A percentile compares a stretch with the other conserved stretches of the same genome.
Evolutionary conservation across 495 filamentous ascomycete species (phyloP).

Genomic region (Diplogelasinospora grovesii): DNA sequence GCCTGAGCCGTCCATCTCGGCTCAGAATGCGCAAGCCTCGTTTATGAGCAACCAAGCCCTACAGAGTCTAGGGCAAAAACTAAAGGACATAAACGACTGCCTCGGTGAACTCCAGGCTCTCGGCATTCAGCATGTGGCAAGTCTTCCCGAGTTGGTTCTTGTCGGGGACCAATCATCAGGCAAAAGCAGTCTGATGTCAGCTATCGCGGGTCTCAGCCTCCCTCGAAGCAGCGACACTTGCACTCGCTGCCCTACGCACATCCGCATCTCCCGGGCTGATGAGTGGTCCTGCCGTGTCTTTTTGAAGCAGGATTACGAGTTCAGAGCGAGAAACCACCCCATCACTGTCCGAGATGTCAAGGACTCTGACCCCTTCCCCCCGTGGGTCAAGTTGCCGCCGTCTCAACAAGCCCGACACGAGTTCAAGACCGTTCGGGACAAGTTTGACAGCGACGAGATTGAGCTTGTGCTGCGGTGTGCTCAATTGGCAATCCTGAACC

Average conservation of each 20-base stretch:
- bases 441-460: conserved; percentile 40
- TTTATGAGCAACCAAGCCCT: conserved; percentile 31
- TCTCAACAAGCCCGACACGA: conserved; percentile 22
- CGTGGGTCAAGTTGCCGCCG: conserved; percentile 29
- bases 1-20: neutral
- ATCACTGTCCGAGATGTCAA: conserved; percentile 36
- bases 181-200: conserved; percentile 75
- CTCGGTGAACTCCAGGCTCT: conserved; percentile 40
- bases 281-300: conserved; percentile 61
- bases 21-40: conserved; percentile 13
- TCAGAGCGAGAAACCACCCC: conserved; percentile 13
- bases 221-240: conserved; percentile 64
- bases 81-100: conserved; percentile 42
- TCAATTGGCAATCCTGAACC: conserved; percentile 67
- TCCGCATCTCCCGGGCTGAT: conserved; percentile 54
- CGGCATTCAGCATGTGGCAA: conserved; percentile 48
- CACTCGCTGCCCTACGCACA: conserved; percentile 71
- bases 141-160: conserved; percentile 67
- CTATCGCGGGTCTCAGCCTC: conserved; percentile 69
- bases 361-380: conserved; percentile 33
- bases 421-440: conserved; percentile 39
- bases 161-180: conserved; percentile 78
- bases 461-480: conserved; percentile 58
- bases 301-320: conserved; percentile 52
- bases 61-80: conserved; percentile 35